phyloP scores from a whole-genome alignment of 2,329 filamentous ascomycete species.

The Penicillium glabrum region DNA sequence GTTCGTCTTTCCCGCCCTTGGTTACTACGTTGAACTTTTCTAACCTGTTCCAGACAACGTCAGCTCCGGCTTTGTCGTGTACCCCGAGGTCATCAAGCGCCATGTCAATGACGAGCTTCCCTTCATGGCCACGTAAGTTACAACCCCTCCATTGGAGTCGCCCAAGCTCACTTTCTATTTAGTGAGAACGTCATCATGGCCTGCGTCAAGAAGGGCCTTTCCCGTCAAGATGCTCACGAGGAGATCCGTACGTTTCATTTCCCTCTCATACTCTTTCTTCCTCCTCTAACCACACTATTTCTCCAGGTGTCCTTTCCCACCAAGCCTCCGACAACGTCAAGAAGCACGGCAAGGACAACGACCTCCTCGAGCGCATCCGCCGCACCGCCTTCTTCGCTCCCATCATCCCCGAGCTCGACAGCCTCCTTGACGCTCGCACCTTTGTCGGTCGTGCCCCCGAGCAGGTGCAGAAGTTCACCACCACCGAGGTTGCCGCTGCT shows the following conservation, averaged over 20 bases:
- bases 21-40: not conserved
- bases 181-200: slow-evolving; percentile 68
- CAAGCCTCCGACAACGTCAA: slow-evolving; percentile 71
- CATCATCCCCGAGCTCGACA: slow-evolving; percentile 68
- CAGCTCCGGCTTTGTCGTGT: slow-evolving; percentile 70
- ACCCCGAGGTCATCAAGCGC: slow-evolving; percentile 68
- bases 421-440: slow-evolving; percentile 63
- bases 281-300: slow-evolving; percentile 12
- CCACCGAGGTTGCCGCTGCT: slow-evolving; percentile 50
- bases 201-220: slow-evolving; percentile 67
- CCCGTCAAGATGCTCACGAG: slow-evolving; percentile 81
- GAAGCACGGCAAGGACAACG: slow-evolving; percentile 72
- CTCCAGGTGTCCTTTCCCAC: slow-evolving; percentile 65
- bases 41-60: slow-evolving; percentile 60
- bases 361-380: slow-evolving; percentile 77
- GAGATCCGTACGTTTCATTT: slow-evolving; percentile 61
- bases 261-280: not conserved
- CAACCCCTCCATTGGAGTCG: not conserved
- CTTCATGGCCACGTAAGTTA: slow-evolving; percentile 72
- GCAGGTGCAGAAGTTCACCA: slow-evolving; percentile 55
- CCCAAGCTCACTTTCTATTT: slow-evolving; percentile 16
- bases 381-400: slow-evolving; percentile 70
- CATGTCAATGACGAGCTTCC: slow-evolving; percentile 75
- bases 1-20: slow-evolving; percentile 19
- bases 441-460: slow-evolving; percentile 59